phyloP scores from a whole-genome alignment of 192 early-diverging fungal species.

The Thamnidium elegans region DNA sequence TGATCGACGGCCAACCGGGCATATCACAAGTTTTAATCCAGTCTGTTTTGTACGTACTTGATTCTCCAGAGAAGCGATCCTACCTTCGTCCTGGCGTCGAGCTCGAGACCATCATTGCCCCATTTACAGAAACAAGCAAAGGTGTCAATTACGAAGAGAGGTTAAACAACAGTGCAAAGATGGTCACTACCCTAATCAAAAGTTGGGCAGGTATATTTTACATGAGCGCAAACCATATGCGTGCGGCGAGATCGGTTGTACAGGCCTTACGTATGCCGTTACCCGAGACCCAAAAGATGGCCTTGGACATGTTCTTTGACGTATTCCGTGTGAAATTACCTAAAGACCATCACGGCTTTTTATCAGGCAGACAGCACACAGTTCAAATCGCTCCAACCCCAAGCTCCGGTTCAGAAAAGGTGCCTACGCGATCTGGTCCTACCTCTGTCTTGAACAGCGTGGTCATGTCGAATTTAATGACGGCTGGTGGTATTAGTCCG shows the following conservation, averaged over 20 bases:
- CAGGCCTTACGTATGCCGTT: conserved; percentile 66
- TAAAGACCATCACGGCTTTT: conserved; percentile 49
- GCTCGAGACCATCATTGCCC: conserved; percentile 76
- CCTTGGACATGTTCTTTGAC: conserved; percentile 80
- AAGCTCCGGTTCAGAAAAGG: conserved; percentile 1
- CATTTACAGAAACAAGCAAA: conserved; percentile 73
- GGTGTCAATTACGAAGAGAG: conserved; percentile 62
- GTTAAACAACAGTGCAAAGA: conserved; percentile 60
- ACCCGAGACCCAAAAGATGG: conserved; percentile 74
- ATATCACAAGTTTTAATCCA: conserved; percentile 58
- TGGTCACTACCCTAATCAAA: conserved; percentile 63
- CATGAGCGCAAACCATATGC: conserved; percentile 68
- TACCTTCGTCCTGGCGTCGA: conserved; percentile 76
- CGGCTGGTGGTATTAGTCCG: conserved; percentile 9
- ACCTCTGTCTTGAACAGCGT: conserved; percentile 6
- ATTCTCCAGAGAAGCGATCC: conserved; percentile 59
- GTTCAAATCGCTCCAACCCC: conserved; percentile 25
- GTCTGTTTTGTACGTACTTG: conserved; percentile 69
- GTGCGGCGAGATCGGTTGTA: conserved; percentile 66
- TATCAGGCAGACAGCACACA: conserved; percentile 39
- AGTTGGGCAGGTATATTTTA: conserved; percentile 81
- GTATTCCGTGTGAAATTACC: conserved; percentile 72
- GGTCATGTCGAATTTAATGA: conserved; percentile 1
- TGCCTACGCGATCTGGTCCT: not conserved
- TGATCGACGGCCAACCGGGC: conserved; percentile 62